Evolutionary conservation across 805 yeast species (phyloP), one percentile per base, ranked within the genome.

Genomic region (Barnettozyma sucrosica): DNA sequence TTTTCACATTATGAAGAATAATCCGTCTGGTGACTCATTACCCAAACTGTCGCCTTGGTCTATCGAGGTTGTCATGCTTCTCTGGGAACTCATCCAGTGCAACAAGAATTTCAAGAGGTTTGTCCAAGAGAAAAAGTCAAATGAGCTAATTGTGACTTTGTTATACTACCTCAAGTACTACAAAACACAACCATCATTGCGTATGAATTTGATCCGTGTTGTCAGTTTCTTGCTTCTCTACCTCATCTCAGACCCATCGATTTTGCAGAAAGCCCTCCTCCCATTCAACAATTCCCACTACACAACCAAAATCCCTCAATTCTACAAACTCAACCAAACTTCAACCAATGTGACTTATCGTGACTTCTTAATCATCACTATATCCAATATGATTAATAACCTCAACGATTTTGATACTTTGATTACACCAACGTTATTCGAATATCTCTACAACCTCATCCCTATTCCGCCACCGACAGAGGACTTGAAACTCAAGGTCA

Each of bases 41-140:
- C 66, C 78, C 40, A 51, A 65, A 52, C 44, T 71, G 48, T 64
- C 76, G 5, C 56, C 72, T 18, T 71, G 89, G 83, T 62, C 80
- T 2, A 66, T 72, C 4, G 90, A 84, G 57, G 59, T 77, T n/a
- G 64, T 79, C 6, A 72, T 84, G 60, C 60, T 90, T 8, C 54
- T 85, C 14, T 87, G 95, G 86, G 95, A 86, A 56, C 66, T 89
- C 38, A 66, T 79, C 30, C 92, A 87, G 59, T 81, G 89, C 55
- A 92, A 92, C 65, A 71, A 70, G 49, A 65, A 64, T 43, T 81
- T 84, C 56, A 72, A 73, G 49, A 57, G 60, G 16, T 66, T 71
- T 44, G 65, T 80, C 26, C 64, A 73, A 3, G 70, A 72, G 13
- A 69, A 72, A 40, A 71, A 72, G 51, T 75, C 81, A 2, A 69